Evolutionary conservation across 148 eudicot genomes (phyloP).

Genomic region (Chenopodium berlandieri): DNA sequence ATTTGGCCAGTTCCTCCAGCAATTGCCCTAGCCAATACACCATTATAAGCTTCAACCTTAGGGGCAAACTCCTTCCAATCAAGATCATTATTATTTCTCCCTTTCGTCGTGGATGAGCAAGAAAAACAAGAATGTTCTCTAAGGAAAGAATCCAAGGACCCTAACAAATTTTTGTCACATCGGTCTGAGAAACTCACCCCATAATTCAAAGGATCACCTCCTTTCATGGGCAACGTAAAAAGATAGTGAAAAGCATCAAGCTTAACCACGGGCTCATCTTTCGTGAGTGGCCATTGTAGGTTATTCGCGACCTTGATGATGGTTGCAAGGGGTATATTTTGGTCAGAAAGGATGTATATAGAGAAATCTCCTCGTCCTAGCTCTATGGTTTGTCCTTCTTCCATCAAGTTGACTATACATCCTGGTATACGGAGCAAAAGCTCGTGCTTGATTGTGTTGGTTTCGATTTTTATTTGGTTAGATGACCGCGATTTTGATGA

Average conservation of each 20-base stretch:
- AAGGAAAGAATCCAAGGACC: constrained; percentile 57
- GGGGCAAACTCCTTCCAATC: constrained; percentile 93
- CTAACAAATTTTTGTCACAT: constrained; percentile 35
- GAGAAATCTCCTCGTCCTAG: constrained; percentile 60
- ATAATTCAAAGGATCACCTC: constrained; percentile 66
- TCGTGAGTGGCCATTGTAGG: constrained; percentile 92
- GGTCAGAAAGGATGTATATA: constrained; percentile 49
- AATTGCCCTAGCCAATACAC: constrained; percentile 80
- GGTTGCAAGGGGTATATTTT: constrained; percentile 54
- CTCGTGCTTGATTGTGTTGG: constrained; percentile 47
- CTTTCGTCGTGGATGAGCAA: constrained; percentile 31
- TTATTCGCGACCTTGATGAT: constrained; percentile 62
- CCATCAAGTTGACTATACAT: constrained; percentile 70
- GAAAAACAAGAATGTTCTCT: constrained; percentile 66
- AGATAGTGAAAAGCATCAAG: constrained; percentile 69
- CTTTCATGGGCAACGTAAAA: constrained; percentile 65
- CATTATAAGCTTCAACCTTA: constrained; percentile 63
- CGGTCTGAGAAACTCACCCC: constrained; percentile 60
- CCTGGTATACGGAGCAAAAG: constrained; percentile 51
- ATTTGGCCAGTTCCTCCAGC: constrained; percentile 90
- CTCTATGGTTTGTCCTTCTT: constrained; percentile 73
- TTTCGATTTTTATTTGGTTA: constrained; percentile 6
- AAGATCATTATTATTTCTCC: constrained; percentile 46
- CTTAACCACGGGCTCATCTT: constrained; percentile 91
- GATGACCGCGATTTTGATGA: neutral